These are phyloP conservation scores for Psilocybe tampanensis DNA, from an alignment of 768 basidiomycete genomes.

Conservation along the genomic window DNA sequence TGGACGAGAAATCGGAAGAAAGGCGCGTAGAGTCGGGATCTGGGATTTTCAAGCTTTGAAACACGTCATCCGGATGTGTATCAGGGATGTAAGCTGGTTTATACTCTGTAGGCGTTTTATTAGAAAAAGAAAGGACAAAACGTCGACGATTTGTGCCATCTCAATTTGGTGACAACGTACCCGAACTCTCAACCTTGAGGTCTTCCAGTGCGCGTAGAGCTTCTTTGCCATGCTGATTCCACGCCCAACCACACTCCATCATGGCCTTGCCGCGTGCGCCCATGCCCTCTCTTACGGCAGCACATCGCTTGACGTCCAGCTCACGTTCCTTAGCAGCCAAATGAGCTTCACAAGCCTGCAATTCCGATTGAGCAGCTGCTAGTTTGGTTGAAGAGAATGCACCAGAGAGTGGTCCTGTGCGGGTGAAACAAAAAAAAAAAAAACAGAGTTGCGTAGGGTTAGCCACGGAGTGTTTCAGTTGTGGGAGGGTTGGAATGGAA, in stretches of 20 bases:
- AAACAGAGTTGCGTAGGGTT: neutral
- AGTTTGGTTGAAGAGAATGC: conserved; percentile 53
- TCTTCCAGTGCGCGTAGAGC: conserved; percentile 48
- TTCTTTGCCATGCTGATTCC: conserved; percentile 69
- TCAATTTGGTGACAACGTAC: neutral
- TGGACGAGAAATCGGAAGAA: conserved; percentile 60
- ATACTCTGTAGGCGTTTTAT: too few species aligned
- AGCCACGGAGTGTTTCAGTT: neutral
- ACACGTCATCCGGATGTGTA: neutral
- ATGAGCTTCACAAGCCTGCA: conserved; percentile 82
- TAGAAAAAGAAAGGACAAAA: too few species aligned
- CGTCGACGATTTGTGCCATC: too few species aligned
- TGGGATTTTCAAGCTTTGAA: neutral
- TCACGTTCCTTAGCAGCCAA: conserved; percentile 71
- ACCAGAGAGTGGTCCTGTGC: conserved; percentile 21
- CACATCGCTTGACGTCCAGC: conserved; percentile 51
- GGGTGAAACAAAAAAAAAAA: neutral
- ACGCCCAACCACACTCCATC: conserved; percentile 67
- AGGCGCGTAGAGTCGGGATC: conserved; percentile 25
- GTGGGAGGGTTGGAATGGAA: neutral
- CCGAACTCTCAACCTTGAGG: conserved; percentile 23
- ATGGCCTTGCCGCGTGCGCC: conserved; percentile 64
- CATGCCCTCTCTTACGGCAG: conserved; percentile 64
- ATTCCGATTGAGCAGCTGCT: conserved; percentile 67
- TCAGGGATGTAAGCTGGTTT: conserved; percentile 1